Base-by-base conservation (phyloP, 495 filamentous ascomycete genomes). In the Penicillium lividum region DNA sequence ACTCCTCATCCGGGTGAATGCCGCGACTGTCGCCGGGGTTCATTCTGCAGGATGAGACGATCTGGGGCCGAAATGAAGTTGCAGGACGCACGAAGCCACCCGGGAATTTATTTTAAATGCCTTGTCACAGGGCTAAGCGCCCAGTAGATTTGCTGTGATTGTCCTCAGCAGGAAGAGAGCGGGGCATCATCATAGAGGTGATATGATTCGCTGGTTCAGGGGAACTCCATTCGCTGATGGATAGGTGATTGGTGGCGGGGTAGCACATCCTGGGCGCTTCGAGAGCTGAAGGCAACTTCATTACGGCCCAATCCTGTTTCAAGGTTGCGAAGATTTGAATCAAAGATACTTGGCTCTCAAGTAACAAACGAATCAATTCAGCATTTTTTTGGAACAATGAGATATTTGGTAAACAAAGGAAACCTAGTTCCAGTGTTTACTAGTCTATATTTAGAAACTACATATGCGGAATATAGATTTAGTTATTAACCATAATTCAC, bases 1-100 rank as follows among this genome's bases (percentile, higher is more conserved):
- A 84, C 77, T 93, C 90, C 59, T 89, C 88, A 40, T 88, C 82
- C 10, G 73, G 71, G 51, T 82, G 81, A 62, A 83, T 78, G 64
- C 83, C 83, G 64, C 71, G 74, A 66, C 72, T 80, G 55, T 69
- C 73, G 56, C 67, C 68, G 45, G 73, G 60, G 65, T 69, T 71
- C 76, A 79, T 79, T 47, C 51, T 65, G 60, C 52, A 58, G 48
- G 53, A 45, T 33, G 46, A 15, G n/a, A 57, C 44, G 34, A 49
- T 49, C 28, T 46, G 8, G 43, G 13, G 28, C 15, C 46, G 3
- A 40, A 18, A 10, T 30, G 36, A 57, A 48, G 53, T 58, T 65
- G 64, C 61, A 62, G 61, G 55, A 57, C 56, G 55, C 60, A 53
- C 40, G 18, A 53, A 29, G 25, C 10, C 38, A 40, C 38, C 44